Base-by-base conservation (phyloP, 2,329 filamentous ascomycete species). In the Ceratocystis eucalypticola region DNA sequence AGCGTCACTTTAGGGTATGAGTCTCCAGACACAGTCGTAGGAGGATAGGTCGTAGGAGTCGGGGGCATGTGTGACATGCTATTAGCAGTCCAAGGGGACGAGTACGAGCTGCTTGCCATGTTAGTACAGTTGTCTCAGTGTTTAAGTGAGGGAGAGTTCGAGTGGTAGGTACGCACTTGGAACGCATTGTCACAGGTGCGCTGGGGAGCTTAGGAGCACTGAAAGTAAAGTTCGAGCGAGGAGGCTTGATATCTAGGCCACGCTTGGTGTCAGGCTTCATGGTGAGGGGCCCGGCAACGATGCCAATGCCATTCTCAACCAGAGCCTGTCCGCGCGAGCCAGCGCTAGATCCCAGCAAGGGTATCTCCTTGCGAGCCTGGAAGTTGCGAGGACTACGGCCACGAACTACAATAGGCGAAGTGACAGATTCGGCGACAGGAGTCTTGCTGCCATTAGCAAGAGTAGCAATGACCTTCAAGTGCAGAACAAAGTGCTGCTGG, bases 321-420 rank as follows among this genome's bases (percentile, higher is more conserved):
- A 86, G 77, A 45, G 85, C 86, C 74, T 94, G 92, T 50, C 91
- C 85, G n/a, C 88, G 82, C 33, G 89, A 89, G 30, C 87, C 86
- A 25, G 87, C 87, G 70, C 88, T 90, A 17, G 83, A 85, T 20
- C 89, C 89, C 65, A 91, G 83, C 61, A 97, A 81, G 1, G 93
- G 91, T 68, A 96, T 88, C 74, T 97, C 93, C 75, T 96, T 96
- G 64, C 93, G 83, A 8, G 91, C 88, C 75, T 96, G 91, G 75
- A 97, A 97, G 75, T 97, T 97, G 46, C 93, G 84, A 3, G 93
- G 93, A 75, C 92, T 96, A 71, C 93, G 84, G 45, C 93, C 93
- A 69, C 93, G 88, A 37, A 97, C 93, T 65, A 97, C 95, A 71
- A 97, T 93, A 1, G 93, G 90, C 0, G 91, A 88, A 0, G 93